These are phyloP conservation scores for Pleurotus djamor DNA, from an alignment of 768 basidiomycete genomes.

Conservation along the genomic window DNA sequence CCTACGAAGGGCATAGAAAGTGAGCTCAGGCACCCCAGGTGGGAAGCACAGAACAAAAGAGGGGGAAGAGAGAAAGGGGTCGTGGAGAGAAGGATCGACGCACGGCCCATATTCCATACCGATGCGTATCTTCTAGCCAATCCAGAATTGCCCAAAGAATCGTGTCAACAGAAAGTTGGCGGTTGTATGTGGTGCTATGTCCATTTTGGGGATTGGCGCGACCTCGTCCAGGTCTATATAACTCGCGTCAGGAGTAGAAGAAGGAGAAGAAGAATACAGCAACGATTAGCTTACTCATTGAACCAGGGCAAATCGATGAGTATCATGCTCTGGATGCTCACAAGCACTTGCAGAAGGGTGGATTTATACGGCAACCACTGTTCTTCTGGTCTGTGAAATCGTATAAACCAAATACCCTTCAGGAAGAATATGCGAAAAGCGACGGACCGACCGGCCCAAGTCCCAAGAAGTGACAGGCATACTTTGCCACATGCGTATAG, in stretches of 20 bases:
- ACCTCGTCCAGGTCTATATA: slow-evolving; percentile 48
- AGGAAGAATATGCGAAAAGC: background rate
- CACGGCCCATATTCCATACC: slow-evolving; percentile 45
- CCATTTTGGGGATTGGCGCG: slow-evolving; percentile 29
- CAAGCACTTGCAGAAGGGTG: slow-evolving; percentile 55
- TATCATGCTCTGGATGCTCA: slow-evolving; percentile 61
- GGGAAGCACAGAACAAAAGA: background rate
- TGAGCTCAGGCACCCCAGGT: background rate
- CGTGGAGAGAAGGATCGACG: slow-evolving; percentile 11
- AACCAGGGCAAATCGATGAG: slow-evolving; percentile 52
- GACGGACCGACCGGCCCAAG: slow-evolving; percentile 48
- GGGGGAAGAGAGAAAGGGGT: slow-evolving; percentile 1
- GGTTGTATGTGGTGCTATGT: slow-evolving; percentile 45
- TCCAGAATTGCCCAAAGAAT: slow-evolving; percentile 52
- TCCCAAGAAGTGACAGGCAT: slow-evolving; percentile 54
- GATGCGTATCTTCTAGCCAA: slow-evolving; percentile 44
- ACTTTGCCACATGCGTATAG: slow-evolving; percentile 49
- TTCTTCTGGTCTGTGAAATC: slow-evolving; percentile 24
- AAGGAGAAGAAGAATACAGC: background rate
- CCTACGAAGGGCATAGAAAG: background rate
- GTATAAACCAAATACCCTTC: background rate
- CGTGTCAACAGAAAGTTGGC: slow-evolving; percentile 38
- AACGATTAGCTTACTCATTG: slow-evolving; percentile 44
- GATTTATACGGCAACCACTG: slow-evolving; percentile 46
- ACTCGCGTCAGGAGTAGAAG: background rate